Percentiles rank a stretch among this genome's conserved stretches.
These are phyloP conservation scores for Cyclotella distinguenda DNA, from an alignment of 108 stramenopile species.

Conservation along the genomic window DNA sequence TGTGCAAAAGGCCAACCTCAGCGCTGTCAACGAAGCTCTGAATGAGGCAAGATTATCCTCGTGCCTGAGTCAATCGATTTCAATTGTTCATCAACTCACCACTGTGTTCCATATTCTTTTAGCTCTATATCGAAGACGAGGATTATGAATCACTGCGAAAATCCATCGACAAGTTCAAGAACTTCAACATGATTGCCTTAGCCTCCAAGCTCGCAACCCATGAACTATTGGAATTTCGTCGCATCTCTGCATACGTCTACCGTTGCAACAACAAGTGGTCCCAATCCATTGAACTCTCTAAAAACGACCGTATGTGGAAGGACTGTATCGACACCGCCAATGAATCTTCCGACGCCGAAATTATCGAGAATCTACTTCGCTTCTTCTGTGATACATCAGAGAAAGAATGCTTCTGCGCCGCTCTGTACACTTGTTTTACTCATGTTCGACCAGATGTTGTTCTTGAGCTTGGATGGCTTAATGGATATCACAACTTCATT, in stretches of 20 bases:
- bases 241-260: constrained; percentile 98
- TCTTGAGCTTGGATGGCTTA: constrained; percentile 98
- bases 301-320: constrained; percentile 99
- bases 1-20: constrained; percentile 95
- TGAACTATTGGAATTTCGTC: constrained; percentile 98
- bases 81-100: background rate
- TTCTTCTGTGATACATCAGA: constrained; percentile 98
- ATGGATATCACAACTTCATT: constrained; percentile 95
- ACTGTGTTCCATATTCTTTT: background rate
- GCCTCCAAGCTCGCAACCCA: constrained; percentile 96
- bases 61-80: background rate
- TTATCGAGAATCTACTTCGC: constrained; percentile 93
- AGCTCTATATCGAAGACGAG: constrained; percentile 95
- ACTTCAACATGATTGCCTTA: constrained; percentile 98
- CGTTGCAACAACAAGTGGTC: constrained; percentile 96
- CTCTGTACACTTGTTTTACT: constrained; percentile 96
- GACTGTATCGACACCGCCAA: constrained; percentile 99
- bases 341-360: constrained; percentile 87
- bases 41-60: constrained; percentile 62
- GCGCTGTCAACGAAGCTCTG: constrained; percentile 98
- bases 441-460: constrained; percentile 97
- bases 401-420: constrained; percentile 97
- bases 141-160: constrained; percentile 94
- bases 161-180: constrained; percentile 97
- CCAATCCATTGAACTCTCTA: constrained; percentile 94